Percentiles rank a stretch among this genome's conserved stretches.
These are phyloP conservation scores for Beauveria varroae DNA, from an alignment of 2,329 filamentous ascomycete species.

Conservation along the genomic window DNA sequence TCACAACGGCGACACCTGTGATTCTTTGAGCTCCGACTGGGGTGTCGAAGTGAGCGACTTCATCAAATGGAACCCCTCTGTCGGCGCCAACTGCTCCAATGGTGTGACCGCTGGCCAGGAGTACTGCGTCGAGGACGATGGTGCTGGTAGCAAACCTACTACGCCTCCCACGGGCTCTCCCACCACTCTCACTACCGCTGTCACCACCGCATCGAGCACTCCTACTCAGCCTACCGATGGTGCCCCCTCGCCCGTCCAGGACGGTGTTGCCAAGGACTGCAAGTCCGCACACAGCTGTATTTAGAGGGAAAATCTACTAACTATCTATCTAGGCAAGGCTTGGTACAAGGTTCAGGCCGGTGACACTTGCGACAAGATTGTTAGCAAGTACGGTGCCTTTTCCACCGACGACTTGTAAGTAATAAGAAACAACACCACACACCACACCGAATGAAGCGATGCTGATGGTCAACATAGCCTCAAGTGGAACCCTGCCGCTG, in stretches of 20 bases:
- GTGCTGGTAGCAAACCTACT: not conserved
- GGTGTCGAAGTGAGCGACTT: constrained; percentile 17
- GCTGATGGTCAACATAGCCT: constrained; percentile 16
- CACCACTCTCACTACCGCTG: not conserved
- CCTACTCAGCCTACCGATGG: not conserved
- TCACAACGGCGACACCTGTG: constrained; percentile 20
- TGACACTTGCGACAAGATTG: constrained; percentile 13
- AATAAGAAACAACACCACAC: not conserved
- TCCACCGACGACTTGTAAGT: constrained; percentile 10
- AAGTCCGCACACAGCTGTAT: not conserved
- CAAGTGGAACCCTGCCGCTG: constrained; percentile 18
- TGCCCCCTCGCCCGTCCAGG: constrained; percentile 6
- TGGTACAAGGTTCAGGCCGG: constrained; percentile 12
- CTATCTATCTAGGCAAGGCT: not conserved
- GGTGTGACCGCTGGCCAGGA: not conserved
- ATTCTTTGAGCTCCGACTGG: constrained; percentile 19
- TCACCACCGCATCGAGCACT: not conserved
- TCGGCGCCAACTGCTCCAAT: constrained; percentile 9
- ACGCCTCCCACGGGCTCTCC: not conserved
- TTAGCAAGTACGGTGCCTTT: constrained; percentile 18
- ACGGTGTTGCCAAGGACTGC: constrained; percentile 7
- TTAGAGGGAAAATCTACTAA: not conserved
- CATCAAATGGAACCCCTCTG: constrained; percentile 19
- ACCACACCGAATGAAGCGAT: not conserved
- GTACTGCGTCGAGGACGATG: constrained; percentile 16